Evolutionary conservation across 2,329 filamentous ascomycete genomes (phyloP), one percentile per base, ranked within the genome.

Genomic region (Clonostachys chloroleuca): DNA sequence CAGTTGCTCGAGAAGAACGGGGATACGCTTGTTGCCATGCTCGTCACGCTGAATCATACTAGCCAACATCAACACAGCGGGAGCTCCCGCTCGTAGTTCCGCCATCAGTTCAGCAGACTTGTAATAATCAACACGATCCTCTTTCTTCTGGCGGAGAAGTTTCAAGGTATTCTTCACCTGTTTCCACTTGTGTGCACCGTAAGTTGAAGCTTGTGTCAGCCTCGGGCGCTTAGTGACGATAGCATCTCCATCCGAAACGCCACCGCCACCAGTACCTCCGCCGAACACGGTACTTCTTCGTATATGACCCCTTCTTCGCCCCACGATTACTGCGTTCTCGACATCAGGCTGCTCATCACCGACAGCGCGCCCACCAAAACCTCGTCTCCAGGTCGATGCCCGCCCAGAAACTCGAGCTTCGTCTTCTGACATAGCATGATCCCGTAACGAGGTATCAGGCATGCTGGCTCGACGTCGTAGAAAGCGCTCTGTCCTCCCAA

Each of bases 1-100:
- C 49, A 99, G 77, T 69, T 99, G 94, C 65, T 99, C 94, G 7
- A 99, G 78, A 5, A 99, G 80, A 46, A 99, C 91, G 0, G 94
- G 94, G 48, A 99, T 96, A 49, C 92, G 84, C 68, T 89, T 94
- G 67, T 95, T 94, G 43, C 92, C 91, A 58, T 96, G 89, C 66
- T 99, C 94, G 57, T 99, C 94, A 48, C 94, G 81, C 68, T 97
- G 94, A 57, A 97, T 94, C 89, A 97, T 96, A 61, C 92, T 96
- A 8, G 94, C 94, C 45, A 99, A 73, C 67, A 99, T 95, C 49
- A 99, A 74, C 17, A 92, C 94, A 20, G 94, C 94, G 5, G 94
- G 94, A 2, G 92, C 90, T 46, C 91, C 94, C 40, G 94, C 95
- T 43, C 94, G 81, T 36, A 99, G 74, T 66, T 99, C 94, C 2